Evolutionary conservation across 306 rosid genomes (phyloP).

Genomic region (Chamaecrista fasciculata): DNA sequence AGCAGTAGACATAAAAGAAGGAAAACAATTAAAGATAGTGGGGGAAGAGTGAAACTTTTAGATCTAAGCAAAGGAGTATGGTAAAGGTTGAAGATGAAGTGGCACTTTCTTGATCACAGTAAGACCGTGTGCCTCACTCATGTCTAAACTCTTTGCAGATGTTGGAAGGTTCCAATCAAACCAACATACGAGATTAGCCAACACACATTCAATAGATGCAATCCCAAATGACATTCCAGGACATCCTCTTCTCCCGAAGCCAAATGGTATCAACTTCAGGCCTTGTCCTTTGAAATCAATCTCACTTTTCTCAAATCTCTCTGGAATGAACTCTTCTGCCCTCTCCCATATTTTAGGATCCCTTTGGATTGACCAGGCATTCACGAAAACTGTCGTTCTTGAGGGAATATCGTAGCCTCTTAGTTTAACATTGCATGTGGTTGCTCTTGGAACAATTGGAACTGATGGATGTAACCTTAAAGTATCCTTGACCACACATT

Average conservation of each 20-base stretch:
- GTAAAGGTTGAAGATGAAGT: too few species aligned
- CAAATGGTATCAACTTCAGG: slow-evolving; percentile 24
- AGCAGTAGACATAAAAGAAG: too few species aligned
- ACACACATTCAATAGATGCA: background rate
- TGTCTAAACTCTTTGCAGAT: slow-evolving; percentile 14
- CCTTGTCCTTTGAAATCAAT: slow-evolving; percentile 14
- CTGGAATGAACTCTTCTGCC: background rate
- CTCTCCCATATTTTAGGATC: background rate
- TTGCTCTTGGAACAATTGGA: slow-evolving; percentile 36
- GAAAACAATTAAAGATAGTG: too few species aligned
- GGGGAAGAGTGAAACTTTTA: too few species aligned
- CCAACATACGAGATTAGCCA: slow-evolving; percentile 22
- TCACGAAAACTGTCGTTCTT: background rate
- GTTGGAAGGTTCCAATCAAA: slow-evolving; percentile 41
- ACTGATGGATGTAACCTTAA: slow-evolving; percentile 36
- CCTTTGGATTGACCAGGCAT: background rate
- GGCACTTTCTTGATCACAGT: background rate
- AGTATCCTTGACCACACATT: slow-evolving; percentile 30
- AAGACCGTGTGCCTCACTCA: slow-evolving; percentile 29
- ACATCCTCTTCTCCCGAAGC: slow-evolving; percentile 20
- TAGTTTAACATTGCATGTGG: background rate
- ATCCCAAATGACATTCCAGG: slow-evolving; percentile 24
- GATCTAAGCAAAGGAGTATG: too few species aligned
- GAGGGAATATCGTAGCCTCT: background rate
- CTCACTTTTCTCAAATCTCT: background rate